A percentile compares a stretch with the other conserved stretches of the same genome.
Evolutionary conservation across 192 early-diverging fungal genomes (phyloP).

Genomic region (Linderina pennispora): DNA sequence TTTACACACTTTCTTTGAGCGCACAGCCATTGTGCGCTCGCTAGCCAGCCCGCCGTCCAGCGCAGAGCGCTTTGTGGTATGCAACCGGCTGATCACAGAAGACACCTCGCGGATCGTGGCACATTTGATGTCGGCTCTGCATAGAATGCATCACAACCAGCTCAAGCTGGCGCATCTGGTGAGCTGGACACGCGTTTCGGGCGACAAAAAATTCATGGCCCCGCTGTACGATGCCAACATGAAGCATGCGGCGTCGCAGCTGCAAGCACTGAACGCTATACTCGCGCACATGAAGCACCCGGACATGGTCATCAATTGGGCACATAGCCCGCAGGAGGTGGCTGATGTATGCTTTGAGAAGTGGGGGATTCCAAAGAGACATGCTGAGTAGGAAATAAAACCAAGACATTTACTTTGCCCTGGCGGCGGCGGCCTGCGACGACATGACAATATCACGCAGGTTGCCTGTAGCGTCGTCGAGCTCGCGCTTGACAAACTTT

Average conservation of each 20-base stretch:
- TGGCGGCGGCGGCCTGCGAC: slow-evolving; percentile 1
- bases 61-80: slow-evolving; percentile 28
- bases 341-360: background rate
- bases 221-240: slow-evolving; percentile 10
- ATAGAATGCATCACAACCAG: slow-evolving; percentile 11
- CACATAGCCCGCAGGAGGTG: background rate
- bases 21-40: slow-evolving; percentile 23
- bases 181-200: slow-evolving; percentile 27
- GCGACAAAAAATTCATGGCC: slow-evolving; percentile 18
- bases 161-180: slow-evolving; percentile 32
- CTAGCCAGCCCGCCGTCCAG: slow-evolving; percentile 12
- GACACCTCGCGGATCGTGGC: slow-evolving; percentile 11
- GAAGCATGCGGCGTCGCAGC: slow-evolving; percentile 5
- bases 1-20: slow-evolving; percentile 23
- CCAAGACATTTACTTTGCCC: background rate
- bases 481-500: slow-evolving; percentile 38
- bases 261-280: slow-evolving; percentile 5
- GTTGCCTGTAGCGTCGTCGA: slow-evolving; percentile 30
- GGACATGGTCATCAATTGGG: background rate
- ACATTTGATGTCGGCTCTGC: slow-evolving; percentile 18
- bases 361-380: background rate
- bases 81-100: slow-evolving; percentile 3
- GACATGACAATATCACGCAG: slow-evolving; percentile 30
- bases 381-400: background rate
- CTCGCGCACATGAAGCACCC: background rate